These are phyloP conservation scores for Rhizopogon vinicolor DNA, from an alignment of 768 basidiomycete species.

Conservation along the genomic window DNA sequence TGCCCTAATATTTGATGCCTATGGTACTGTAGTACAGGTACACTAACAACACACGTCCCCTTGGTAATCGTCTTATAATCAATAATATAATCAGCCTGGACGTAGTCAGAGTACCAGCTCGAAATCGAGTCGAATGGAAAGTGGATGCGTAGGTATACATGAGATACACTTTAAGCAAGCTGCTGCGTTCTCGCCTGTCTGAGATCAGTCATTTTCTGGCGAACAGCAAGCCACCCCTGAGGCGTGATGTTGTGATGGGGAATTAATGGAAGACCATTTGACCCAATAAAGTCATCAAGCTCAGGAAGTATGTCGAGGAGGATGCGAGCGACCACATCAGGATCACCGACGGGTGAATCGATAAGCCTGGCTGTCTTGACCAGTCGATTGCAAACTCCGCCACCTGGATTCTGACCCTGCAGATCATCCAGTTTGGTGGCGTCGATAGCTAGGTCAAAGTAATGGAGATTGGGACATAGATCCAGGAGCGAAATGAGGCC, in stretches of 20 bases:
- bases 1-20: too few species aligned
- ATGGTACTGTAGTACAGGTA: background rate
- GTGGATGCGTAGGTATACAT: background rate
- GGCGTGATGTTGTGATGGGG: background rate
- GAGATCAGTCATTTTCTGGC: background rate
- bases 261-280: background rate
- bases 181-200: background rate
- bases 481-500: background rate
- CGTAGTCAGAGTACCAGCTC: background rate
- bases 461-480: background rate
- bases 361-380: background rate
- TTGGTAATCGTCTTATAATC: background rate
- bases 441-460: background rate
- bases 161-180: background rate
- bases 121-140: background rate
- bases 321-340: background rate
- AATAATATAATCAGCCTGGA: background rate
- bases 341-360: background rate
- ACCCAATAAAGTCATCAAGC: background rate
- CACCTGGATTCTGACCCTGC: background rate
- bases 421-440: slow-evolving; percentile 1
- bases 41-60: background rate
- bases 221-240: background rate
- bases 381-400: background rate
- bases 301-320: slow-evolving; percentile 1